These are phyloP conservation scores for Coemansia sp. DNA, from an alignment of 192 early-diverging fungal species.

Conservation along the genomic window DNA sequence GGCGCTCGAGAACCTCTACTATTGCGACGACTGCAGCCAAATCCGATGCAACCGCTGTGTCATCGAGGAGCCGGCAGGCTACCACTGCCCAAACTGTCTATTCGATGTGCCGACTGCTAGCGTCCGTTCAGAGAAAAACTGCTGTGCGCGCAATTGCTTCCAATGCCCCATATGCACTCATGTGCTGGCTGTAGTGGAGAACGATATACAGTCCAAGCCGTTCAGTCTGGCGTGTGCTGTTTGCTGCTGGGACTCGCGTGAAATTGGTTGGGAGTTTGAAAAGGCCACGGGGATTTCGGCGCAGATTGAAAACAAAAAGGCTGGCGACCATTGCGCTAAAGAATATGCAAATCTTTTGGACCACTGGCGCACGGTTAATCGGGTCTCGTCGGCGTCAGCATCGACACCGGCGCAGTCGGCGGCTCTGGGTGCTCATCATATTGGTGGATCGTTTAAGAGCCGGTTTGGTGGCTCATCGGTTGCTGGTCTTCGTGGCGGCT, in stretches of 20 bases:
- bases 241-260: slow-evolving; percentile 92
- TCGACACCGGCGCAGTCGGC: not conserved
- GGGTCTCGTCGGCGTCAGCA: slow-evolving; percentile 28
- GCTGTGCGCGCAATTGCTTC: slow-evolving; percentile 92
- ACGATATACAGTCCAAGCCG: slow-evolving; percentile 32
- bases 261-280: slow-evolving; percentile 90
- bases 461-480: slow-evolving; percentile 8
- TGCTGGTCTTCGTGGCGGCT: not conserved
- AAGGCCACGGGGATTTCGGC: slow-evolving; percentile 88
- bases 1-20: slow-evolving; percentile 72
- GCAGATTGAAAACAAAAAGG: slow-evolving; percentile 80
- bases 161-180: slow-evolving; percentile 86
- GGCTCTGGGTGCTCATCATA: not conserved
- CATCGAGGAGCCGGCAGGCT: slow-evolving; percentile 79
- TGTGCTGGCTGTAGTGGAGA: slow-evolving; percentile 70
- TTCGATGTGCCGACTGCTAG: slow-evolving; percentile 96
- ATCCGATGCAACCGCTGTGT: slow-evolving; percentile 80
- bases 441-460: slow-evolving; percentile 16
- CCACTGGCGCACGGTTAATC: slow-evolving; percentile 77
- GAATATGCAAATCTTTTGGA: slow-evolving; percentile 85
- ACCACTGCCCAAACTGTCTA: slow-evolving; percentile 95
- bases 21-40: slow-evolving; percentile 83
- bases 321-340: slow-evolving; percentile 59
- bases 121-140: slow-evolving; percentile 93
- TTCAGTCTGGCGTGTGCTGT: slow-evolving; percentile 79